Percentiles rank a stretch among this genome's conserved stretches.
Conservation (phyloP, 805 yeast genomes). For the Wickerhamiella allomyrinae region DNA sequence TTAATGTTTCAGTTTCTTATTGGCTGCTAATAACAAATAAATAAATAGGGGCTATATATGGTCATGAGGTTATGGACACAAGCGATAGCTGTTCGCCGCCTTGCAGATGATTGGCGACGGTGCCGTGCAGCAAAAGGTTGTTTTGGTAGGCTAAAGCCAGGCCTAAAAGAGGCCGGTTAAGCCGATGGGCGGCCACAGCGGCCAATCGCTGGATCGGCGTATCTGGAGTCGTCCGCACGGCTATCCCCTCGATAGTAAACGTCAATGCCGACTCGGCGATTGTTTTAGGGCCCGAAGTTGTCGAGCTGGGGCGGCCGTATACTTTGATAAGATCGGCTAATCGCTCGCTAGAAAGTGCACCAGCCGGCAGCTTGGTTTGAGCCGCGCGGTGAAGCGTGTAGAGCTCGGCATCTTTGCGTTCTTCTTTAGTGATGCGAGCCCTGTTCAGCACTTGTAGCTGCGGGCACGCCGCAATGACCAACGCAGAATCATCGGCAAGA, state of each 20-base stretch:
- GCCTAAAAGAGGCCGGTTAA: neutral
- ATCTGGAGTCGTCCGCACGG: constrained; percentile 23
- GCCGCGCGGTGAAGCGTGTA: constrained; percentile 35
- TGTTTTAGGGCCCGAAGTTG: constrained; percentile 2
- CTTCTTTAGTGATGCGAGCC: constrained; percentile 30
- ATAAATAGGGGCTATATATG: no score
- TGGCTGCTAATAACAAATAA: no score
- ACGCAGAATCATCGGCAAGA: constrained; percentile 18
- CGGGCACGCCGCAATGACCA: constrained; percentile 35
- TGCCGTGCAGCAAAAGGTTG: neutral
- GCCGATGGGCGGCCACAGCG: constrained; percentile 20
- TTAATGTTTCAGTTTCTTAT: neutral
- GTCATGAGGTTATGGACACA: no score
- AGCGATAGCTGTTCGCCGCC: neutral
- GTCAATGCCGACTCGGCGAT: constrained; percentile 20
- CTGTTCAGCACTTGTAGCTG: constrained; percentile 42
- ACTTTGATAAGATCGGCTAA: neutral
- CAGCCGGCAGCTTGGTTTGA: neutral
- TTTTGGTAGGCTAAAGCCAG: neutral
- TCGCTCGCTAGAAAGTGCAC: neutral
- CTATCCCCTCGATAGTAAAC: constrained; percentile 30
- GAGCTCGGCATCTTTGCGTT: constrained; percentile 51
- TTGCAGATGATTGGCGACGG: neutral
- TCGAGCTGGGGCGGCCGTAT: neutral
- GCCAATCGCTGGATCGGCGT: constrained; percentile 27